Percentiles rank a stretch among this genome's conserved stretches.
phyloP scores from a whole-genome alignment of 305 asterid species.

The Fraxinus nigra region DNA sequence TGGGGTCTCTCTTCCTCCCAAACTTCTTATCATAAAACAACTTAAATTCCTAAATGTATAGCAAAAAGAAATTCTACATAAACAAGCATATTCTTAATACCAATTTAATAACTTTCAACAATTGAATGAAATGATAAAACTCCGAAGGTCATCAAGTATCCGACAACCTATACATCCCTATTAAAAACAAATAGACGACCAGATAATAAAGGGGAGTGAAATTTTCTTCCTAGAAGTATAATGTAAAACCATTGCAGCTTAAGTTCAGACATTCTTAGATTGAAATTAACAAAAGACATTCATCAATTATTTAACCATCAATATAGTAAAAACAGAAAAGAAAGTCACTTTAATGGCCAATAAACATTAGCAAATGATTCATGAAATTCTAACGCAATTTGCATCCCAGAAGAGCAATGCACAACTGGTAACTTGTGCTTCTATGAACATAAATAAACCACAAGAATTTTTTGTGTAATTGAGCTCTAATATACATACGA shows the following conservation, averaged over 20 bases:
- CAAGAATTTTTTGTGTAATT: not conserved
- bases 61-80: slow-evolving; percentile 29
- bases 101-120: slow-evolving; percentile 11
- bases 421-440: not conserved
- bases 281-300: not conserved
- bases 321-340: not conserved
- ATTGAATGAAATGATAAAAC: slow-evolving; percentile 13
- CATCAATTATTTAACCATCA: not conserved
- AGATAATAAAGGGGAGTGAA: not conserved
- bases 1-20: slow-evolving; percentile 73
- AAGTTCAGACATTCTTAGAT: not conserved
- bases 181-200: slow-evolving; percentile 3
- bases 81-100: slow-evolving; percentile 29
- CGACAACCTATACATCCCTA: not conserved
- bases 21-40: slow-evolving; percentile 79
- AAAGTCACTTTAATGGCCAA: not conserved
- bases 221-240: not conserved
- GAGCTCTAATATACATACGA: not conserved
- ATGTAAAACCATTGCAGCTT: not conserved
- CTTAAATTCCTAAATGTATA: slow-evolving; percentile 80
- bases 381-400: not conserved
- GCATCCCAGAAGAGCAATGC: not conserved
- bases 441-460: not conserved
- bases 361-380: not conserved
- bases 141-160: slow-evolving; percentile 2